Evolutionary conservation across 352 stramenopile species (phyloP).

Genomic region (Aphanomyces invadans): DNA sequence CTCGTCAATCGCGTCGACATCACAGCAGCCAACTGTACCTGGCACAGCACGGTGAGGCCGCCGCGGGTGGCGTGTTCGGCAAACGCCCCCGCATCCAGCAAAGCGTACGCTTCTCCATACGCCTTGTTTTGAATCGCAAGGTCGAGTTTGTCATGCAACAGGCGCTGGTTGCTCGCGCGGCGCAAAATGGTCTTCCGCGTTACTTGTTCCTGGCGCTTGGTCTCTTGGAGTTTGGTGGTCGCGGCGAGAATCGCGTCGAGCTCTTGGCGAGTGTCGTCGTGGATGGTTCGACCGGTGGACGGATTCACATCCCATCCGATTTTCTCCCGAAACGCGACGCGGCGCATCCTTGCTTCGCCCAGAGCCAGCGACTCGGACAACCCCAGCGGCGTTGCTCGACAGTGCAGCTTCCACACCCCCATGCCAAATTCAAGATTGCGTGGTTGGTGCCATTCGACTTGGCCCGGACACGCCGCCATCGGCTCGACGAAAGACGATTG

Average conservation of each 20-base stretch:
- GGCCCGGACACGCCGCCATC: conserved; percentile 36
- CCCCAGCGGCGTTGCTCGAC: conserved; percentile 32
- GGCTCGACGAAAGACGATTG: conserved; percentile 59
- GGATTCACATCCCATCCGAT: conserved; percentile 42
- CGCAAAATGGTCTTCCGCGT: conserved; percentile 40
- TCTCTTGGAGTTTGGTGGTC: conserved; percentile 18
- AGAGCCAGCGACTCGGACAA: conserved; percentile 42
- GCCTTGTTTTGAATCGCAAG: conserved; percentile 36
- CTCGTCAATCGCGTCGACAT: not conserved
- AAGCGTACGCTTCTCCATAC: conserved; percentile 31
- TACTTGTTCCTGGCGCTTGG: conserved; percentile 32
- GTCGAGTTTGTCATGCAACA: conserved; percentile 42
- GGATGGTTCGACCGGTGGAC: conserved; percentile 29
- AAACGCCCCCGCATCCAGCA: conserved; percentile 55
- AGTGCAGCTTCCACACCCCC: conserved; percentile 8
- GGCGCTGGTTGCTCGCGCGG: conserved; percentile 38
- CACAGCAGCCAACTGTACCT: not conserved
- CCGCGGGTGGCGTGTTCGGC: conserved; percentile 54
- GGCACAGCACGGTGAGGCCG: conserved; percentile 29
- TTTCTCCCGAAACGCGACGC: conserved; percentile 29
- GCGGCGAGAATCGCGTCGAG: conserved; percentile 30
- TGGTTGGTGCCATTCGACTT: not conserved
- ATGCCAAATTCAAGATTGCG: not conserved
- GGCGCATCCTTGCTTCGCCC: conserved; percentile 40
- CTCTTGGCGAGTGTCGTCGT: conserved; percentile 35